Base-by-base conservation (phyloP, 2,329 filamentous ascomycete genomes). In the Cladosporium phlei region DNA sequence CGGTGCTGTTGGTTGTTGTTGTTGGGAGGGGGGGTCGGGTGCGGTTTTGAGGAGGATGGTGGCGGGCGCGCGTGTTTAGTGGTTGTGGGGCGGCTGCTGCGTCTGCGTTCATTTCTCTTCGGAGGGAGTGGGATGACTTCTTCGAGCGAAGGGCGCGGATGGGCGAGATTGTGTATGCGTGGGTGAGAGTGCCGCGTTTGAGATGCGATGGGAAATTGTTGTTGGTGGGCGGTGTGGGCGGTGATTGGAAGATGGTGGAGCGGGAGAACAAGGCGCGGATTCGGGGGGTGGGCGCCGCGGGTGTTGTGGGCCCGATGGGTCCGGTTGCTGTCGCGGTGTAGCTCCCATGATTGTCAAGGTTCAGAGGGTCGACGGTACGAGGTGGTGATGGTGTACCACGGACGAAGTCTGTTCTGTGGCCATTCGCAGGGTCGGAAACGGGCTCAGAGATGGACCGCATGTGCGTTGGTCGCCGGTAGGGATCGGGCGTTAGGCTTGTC, bases 361-460 rank as follows among this genome's bases (percentile, higher is more conserved):
- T 30, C 5, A 38, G n/a, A 12, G 30, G 30, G 22, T 50, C 42
- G n/a, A 46, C 47, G 9, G 52, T 45, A n/a, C 48, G 53, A n/a
- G 59, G 59, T 5, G 59, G 56, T 6, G 59, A 59, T 6, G 59
- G 57, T 5, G 60, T 55, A 16, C 47, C 56, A 19, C 63, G 59
- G 10, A 59, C 48, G 38, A 66, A 66, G 24, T 63, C 64, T 12
- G 63, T 64, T 9, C 64, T 59, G 32, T 59, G 54, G 27, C 55
- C 55, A 30, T 39, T 53, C 43, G 35, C 45, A 30, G 52, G 49
- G 29, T 62, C 53, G 5, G 49, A 52, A 4, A 57, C 55, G 1
- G 63, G 62, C 30, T 65, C 64, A 0, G 61, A 64, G 45, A 66
- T 65, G 3, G 62, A 60, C 22, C 63, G 56, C 14, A 55, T 54